phyloP scores from a whole-genome alignment of 768 basidiomycete species.

The Lactarius akahatsu region DNA sequence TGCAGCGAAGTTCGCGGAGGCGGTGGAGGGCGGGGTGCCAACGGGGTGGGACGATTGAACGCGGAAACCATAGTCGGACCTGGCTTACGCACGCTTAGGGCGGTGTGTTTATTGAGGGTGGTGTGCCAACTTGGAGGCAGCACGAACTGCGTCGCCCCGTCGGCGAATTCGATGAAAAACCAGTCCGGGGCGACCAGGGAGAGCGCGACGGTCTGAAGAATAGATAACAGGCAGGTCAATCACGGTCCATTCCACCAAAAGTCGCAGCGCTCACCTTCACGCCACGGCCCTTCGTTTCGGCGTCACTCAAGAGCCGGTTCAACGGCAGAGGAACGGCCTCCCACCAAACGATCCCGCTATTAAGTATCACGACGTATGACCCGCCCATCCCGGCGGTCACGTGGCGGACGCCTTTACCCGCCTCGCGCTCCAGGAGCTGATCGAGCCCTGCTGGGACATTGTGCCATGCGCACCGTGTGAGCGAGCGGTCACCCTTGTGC shows the following conservation, averaged over 20 bases:
- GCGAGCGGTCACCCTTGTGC: conserved; percentile 10
- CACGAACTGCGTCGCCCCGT: background rate
- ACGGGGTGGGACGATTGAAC: background rate
- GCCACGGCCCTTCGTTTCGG: background rate
- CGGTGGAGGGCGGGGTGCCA: background rate
- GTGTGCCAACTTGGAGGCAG: conserved; percentile 15
- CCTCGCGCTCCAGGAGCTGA: conserved; percentile 9
- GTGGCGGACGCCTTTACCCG: conserved; percentile 14
- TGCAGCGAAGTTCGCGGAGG: background rate
- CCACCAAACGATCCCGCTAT: conserved; percentile 18
- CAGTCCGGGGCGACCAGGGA: conserved; percentile 8
- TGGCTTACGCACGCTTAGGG: background rate
- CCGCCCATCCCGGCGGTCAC: conserved; percentile 17
- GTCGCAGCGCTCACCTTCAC: background rate
- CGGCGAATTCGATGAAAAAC: conserved; percentile 22
- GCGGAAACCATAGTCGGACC: conserved; percentile 2
- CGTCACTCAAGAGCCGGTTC: conserved; percentile 6
- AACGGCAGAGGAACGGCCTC: background rate
- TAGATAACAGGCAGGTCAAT: background rate
- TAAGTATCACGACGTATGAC: conserved; percentile 16
- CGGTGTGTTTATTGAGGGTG: background rate
- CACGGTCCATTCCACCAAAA: background rate
- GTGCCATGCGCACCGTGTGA: conserved; percentile 16
- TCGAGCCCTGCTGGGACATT: conserved; percentile 12
- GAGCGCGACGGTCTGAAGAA: conserved; percentile 11